phyloP scores from a whole-genome alignment of 306 rosid genomes.

The Lathyrus oleraceus region DNA sequence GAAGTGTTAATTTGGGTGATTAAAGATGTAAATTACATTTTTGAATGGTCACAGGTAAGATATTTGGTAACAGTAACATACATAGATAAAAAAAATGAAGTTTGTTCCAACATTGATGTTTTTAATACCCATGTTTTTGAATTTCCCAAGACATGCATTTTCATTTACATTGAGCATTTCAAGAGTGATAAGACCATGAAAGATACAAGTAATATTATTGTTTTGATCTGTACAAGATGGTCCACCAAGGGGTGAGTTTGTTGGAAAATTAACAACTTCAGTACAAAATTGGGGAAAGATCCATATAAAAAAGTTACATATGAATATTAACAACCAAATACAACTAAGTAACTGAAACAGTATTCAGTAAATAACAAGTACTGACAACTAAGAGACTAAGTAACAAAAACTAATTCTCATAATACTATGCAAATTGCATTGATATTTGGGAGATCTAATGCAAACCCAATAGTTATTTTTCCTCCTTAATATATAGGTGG shows the following conservation, averaged over 20 bases:
- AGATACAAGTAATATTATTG: not conserved
- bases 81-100: not conserved
- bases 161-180: not conserved
- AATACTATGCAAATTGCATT: not conserved
- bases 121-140: not conserved
- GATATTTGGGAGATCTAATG: not conserved
- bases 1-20: not conserved
- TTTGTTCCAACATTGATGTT: not conserved
- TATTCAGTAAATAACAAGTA: not conserved
- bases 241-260: not conserved
- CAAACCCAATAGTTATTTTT: not conserved
- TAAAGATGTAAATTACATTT: not conserved
- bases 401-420: not conserved
- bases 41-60: not conserved
- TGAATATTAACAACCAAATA: not conserved
- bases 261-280: not conserved
- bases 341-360: not conserved
- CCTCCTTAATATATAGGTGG: not conserved
- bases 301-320: not conserved
- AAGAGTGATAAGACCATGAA: not conserved
- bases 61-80: not conserved
- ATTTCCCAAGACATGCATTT: slow-evolving; percentile 1
- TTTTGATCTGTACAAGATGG: not conserved
- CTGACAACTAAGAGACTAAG: not conserved
- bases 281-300: not conserved